phyloP scores from a whole-genome alignment of 2,329 filamentous ascomycete species.

The Alternaria sp. region DNA sequence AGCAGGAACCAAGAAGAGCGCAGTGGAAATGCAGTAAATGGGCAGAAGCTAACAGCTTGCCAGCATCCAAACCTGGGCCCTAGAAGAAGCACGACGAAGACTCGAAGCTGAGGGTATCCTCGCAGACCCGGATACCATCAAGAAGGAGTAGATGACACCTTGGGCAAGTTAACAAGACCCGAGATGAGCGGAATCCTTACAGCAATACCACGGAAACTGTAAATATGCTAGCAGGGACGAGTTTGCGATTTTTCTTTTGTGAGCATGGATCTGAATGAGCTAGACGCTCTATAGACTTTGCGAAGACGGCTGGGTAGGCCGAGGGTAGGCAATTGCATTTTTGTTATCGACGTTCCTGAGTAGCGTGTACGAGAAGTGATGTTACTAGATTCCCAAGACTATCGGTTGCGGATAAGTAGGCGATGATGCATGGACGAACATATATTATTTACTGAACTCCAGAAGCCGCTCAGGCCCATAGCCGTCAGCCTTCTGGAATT shows the following conservation, averaged over 20 bases:
- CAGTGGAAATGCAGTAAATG: neutral
- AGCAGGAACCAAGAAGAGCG: neutral
- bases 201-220: slow-evolving; percentile 16
- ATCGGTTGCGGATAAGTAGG: neutral
- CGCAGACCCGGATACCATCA: slow-evolving; percentile 72
- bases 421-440: neutral
- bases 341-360: neutral
- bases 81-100: slow-evolving; percentile 93
- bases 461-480: neutral
- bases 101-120: slow-evolving; percentile 96
- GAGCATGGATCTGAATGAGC: slow-evolving; percentile 18
- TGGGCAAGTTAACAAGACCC: neutral
- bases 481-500: neutral
- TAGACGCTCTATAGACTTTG: slow-evolving; percentile 20
- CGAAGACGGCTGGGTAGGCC: slow-evolving; percentile 6
- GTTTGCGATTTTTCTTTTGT: slow-evolving; percentile 18
- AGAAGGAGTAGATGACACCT: slow-evolving; percentile 49
- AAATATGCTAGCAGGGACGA: slow-evolving; percentile 15
- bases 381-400: neutral
- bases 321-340: slow-evolving; percentile 17
- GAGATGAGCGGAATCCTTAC: slow-evolving; percentile 1
- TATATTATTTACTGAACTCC: neutral
- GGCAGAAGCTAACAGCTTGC: slow-evolving; percentile 29
- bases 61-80: slow-evolving; percentile 99
- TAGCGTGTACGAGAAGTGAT: neutral